Conservation (phyloP, 2,329 filamentous ascomycete genomes). For the Epichloe festucae region DNA sequence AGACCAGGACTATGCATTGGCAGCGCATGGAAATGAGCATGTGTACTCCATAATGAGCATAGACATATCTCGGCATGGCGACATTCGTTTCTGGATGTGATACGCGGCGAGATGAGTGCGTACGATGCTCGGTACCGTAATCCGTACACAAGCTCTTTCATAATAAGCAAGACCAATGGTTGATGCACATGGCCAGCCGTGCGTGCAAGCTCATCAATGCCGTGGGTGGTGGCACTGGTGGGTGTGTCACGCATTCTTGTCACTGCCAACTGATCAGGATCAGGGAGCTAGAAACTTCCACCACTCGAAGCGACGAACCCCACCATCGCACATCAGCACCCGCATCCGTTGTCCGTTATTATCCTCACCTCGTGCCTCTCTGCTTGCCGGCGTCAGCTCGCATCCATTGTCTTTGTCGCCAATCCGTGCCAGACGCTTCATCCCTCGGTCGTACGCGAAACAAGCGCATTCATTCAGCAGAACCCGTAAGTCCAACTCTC, state of each 20-base stretch:
- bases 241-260: not conserved
- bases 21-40: not conserved
- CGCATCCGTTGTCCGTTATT: not conserved
- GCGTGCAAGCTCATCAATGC: not conserved
- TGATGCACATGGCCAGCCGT: not conserved
- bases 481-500: not conserved
- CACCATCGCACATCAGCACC: not conserved
- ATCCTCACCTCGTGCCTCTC: not conserved
- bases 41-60: not conserved
- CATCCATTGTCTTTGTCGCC: too few relatives aligned
- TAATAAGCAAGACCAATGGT: not conserved
- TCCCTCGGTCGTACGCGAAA: too few relatives aligned
- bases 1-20: not conserved
- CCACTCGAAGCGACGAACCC: not conserved
- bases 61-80: not conserved
- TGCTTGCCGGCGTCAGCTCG: too few relatives aligned
- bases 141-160: not conserved
- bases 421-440: too few relatives aligned
- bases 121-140: not conserved
- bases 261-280: too few relatives aligned
- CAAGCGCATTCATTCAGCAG: not conserved
- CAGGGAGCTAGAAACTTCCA: conserved; percentile 13
- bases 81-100: not conserved
- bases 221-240: too few relatives aligned
- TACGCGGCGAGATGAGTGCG: not conserved